Percentiles rank a stretch among this genome's conserved stretches.
phyloP scores from a whole-genome alignment of 805 yeast species.

The Wickerhamiella sorbophila region DNA sequence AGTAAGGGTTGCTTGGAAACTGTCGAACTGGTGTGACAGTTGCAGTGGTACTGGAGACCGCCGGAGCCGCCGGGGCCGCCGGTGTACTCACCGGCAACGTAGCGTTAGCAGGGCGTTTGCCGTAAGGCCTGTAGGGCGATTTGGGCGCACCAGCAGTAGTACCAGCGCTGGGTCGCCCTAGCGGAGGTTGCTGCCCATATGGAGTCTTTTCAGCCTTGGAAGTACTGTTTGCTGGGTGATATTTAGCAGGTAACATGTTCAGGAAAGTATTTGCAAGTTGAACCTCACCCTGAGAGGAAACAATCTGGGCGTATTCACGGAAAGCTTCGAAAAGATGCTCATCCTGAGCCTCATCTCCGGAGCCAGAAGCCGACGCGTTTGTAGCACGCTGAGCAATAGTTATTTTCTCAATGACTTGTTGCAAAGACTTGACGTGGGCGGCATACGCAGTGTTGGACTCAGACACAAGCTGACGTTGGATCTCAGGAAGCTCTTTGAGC shows the following conservation, averaged over 20 bases:
- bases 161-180: constrained; percentile 7
- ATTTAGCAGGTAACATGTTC: constrained; percentile 54
- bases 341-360: constrained; percentile 24
- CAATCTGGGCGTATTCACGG: constrained; percentile 66
- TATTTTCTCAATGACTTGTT: constrained; percentile 71
- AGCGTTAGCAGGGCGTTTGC: background rate
- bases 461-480: constrained; percentile 30
- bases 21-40: background rate
- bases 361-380: constrained; percentile 20
- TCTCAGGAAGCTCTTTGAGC: constrained; percentile 54
- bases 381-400: constrained; percentile 41
- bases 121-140: constrained; percentile 2
- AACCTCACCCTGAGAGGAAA: constrained; percentile 71
- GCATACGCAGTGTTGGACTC: constrained; percentile 47
- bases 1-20: constrained; percentile 1
- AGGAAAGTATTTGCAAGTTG: constrained; percentile 65
- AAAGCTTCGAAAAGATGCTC: constrained; percentile 44
- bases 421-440: constrained; percentile 71
- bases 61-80: background rate
- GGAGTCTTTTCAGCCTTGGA: background rate
- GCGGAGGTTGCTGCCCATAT: background rate
- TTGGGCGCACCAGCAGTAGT: constrained; percentile 11
- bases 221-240: constrained; percentile 66
- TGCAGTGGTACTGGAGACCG: background rate
- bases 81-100: background rate